Conservation (phyloP, 257 asterid genomes). For the Pogostemon cablin region DNA sequence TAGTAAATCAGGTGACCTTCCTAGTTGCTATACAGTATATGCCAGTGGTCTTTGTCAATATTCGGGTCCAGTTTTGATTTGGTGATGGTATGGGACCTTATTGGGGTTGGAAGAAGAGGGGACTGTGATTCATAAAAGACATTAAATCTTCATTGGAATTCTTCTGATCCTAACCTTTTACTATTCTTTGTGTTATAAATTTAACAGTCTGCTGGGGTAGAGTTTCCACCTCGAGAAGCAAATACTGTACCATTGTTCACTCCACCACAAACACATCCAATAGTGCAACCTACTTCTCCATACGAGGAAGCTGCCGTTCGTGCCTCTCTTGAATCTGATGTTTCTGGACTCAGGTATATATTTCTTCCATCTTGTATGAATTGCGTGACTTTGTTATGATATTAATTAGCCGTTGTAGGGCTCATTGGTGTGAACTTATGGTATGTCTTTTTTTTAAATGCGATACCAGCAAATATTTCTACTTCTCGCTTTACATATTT, state of each 20-base stretch:
- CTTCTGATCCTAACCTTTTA: not conserved
- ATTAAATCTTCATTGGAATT: too few species aligned
- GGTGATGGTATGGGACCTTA: too few species aligned
- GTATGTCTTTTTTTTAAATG: too few species aligned
- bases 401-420: constrained; percentile 2
- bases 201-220: constrained; percentile 23
- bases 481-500: not conserved
- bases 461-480: too few species aligned
- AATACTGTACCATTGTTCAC: constrained; percentile 85
- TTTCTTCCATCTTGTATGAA: not conserved
- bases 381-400: not conserved
- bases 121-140: too few species aligned
- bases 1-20: too few species aligned
- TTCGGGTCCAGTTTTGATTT: too few species aligned
- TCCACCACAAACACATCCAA: constrained; percentile 78
- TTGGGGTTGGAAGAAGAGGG: too few species aligned
- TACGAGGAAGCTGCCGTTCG: constrained; percentile 52
- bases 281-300: too few species aligned
- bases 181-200: constrained; percentile 29
- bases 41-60: too few species aligned
- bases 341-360: constrained; percentile 89
- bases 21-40: too few species aligned
- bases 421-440: not conserved
- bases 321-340: constrained; percentile 89
- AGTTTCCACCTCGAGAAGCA: constrained; percentile 49